A percentile compares a stretch with the other conserved stretches of the same genome.
phyloP scores from a whole-genome alignment of 768 basidiomycete genomes.

The Hypsizygus marmoreus region DNA sequence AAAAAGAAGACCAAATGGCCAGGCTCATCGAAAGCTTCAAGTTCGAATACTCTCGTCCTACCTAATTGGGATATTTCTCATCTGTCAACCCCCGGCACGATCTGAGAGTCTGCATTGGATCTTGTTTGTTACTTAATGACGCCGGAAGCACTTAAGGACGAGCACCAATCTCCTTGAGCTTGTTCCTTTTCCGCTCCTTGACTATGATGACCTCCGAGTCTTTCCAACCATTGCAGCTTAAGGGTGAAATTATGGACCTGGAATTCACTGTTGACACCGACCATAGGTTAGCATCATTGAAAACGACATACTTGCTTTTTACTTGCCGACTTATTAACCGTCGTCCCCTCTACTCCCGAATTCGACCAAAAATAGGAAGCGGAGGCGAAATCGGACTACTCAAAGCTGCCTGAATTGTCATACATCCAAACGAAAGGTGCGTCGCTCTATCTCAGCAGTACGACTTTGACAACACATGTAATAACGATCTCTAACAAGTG shows the following conservation, averaged over 20 bases:
- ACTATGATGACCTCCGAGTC: conserved; percentile 59
- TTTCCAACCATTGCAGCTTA: conserved; percentile 63
- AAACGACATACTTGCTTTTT: conserved; percentile 24
- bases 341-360: conserved; percentile 45
- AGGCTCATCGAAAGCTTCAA: conserved; percentile 20
- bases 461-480: conserved; percentile 8
- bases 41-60: conserved; percentile 20
- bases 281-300: conserved; percentile 49
- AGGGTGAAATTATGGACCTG: conserved; percentile 78
- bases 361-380: conserved; percentile 63
- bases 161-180: conserved; percentile 46
- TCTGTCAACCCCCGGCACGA: conserved; percentile 43
- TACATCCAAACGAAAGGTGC: conserved; percentile 90
- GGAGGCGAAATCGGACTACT: conserved; percentile 89
- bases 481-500: conserved; percentile 53
- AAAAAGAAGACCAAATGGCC: conserved; percentile 20
- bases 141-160: conserved; percentile 57
- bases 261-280: conserved; percentile 73
- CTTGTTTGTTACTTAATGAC: conserved; percentile 61
- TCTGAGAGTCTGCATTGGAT: conserved; percentile 41
- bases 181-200: conserved; percentile 48
- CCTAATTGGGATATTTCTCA: conserved; percentile 38
- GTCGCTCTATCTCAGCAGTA: conserved; percentile 19
- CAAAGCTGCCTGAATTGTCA: conserved; percentile 90
- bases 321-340: conserved; percentile 53